These are phyloP conservation scores for Trypanosoma vivax DNA, from an alignment of 208 protist species.

Conservation along the genomic window DNA sequence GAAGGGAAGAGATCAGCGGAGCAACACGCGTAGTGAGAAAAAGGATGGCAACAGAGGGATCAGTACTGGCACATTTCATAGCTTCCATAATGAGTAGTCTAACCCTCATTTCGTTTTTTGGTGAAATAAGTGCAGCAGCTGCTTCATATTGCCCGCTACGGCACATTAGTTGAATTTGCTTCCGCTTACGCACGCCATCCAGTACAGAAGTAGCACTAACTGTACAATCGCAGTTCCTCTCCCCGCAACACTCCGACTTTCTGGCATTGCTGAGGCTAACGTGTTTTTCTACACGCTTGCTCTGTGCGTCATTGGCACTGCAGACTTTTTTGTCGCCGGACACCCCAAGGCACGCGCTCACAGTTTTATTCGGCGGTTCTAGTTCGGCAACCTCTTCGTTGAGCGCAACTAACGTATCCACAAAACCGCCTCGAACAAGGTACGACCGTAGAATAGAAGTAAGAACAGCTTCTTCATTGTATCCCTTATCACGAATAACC, in stretches of 20 bases:
- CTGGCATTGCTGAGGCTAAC: no score
- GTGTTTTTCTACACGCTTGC: no score
- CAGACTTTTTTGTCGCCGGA: background rate
- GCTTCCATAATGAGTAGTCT: slow-evolving; percentile 55
- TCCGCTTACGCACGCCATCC: slow-evolving; percentile 20
- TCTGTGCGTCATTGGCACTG: background rate
- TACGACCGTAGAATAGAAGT: slow-evolving; percentile 58
- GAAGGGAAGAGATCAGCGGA: slow-evolving; percentile 34
- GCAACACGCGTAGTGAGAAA: slow-evolving; percentile 37
- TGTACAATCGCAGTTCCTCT: background rate
- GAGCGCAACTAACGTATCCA: slow-evolving; percentile 46
- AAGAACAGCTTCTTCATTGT: slow-evolving; percentile 57
- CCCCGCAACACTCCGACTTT: no score
- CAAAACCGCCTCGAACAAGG: slow-evolving; percentile 46
- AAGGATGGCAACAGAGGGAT: slow-evolving; percentile 17
- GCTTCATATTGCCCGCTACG: slow-evolving; percentile 33
- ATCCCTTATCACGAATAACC: slow-evolving; percentile 46
- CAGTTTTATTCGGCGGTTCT: background rate
- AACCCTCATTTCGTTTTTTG: slow-evolving; percentile 34
- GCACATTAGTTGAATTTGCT: slow-evolving; percentile 52
- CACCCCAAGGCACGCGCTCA: background rate
- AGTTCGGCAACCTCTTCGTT: slow-evolving; percentile 25
- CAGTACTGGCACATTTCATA: slow-evolving; percentile 15
- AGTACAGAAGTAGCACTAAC: background rate
- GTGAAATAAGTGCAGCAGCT: slow-evolving; percentile 40